A percentile compares a stretch with the other conserved stretches of the same genome.
These are phyloP conservation scores for Alternaria sp. DNA, from an alignment of 2,329 filamentous ascomycete genomes.

Conservation along the genomic window DNA sequence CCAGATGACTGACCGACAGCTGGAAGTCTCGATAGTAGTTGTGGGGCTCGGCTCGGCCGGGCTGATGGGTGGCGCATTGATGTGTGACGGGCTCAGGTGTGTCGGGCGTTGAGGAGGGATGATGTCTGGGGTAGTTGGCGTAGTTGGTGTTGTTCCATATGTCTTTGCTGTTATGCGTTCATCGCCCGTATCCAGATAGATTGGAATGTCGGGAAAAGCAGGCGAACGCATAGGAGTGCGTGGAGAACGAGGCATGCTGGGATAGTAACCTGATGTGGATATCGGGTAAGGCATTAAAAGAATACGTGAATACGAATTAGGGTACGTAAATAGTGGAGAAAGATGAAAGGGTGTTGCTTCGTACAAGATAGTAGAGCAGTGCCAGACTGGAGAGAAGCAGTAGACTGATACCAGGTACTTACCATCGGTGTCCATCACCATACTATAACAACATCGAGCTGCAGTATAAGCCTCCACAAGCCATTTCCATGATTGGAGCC, in stretches of 20 bases:
- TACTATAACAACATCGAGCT: slow-evolving; percentile 25
- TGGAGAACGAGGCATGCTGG: slow-evolving; percentile 7
- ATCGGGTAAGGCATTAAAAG: slow-evolving; percentile 28
- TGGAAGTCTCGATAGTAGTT: slow-evolving; percentile 27
- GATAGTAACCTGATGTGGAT: slow-evolving; percentile 2
- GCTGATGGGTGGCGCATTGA: neutral
- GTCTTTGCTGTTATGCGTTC: slow-evolving; percentile 15
- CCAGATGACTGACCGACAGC: slow-evolving; percentile 24
- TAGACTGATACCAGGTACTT: slow-evolving; percentile 15
- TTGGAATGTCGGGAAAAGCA: slow-evolving; percentile 30
- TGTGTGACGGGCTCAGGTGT: neutral
- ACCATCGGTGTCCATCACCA: slow-evolving; percentile 6
- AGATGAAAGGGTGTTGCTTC: neutral
- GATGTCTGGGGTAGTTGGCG: slow-evolving; percentile 26
- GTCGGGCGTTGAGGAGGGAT: neutral
- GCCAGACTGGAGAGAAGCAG: slow-evolving; percentile 12
- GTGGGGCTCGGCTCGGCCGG: slow-evolving; percentile 16
- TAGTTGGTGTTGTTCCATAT: slow-evolving; percentile 30
- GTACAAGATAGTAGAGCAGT: slow-evolving; percentile 1
- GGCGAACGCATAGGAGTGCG: slow-evolving; percentile 25
- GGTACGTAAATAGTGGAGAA: neutral
- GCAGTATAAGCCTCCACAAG: slow-evolving; percentile 17
- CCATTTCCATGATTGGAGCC: slow-evolving; percentile 19
- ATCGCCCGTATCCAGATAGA: slow-evolving; percentile 31
- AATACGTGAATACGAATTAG: slow-evolving; percentile 1